phyloP scores from a whole-genome alignment of 176 grass and related monocot species.

The Thalia dealbata region DNA sequence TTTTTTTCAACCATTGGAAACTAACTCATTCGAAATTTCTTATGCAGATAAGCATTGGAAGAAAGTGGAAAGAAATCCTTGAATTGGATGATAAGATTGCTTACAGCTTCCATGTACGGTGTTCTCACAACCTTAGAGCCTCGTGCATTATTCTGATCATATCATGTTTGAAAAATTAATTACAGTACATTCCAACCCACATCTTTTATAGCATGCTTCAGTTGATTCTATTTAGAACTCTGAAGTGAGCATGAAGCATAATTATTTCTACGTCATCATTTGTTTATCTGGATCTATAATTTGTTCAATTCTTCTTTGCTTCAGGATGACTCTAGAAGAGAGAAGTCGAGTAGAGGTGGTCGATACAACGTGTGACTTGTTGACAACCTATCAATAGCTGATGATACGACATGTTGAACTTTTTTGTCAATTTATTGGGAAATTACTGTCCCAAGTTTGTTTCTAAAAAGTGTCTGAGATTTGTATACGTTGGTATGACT shows the following conservation, averaged over 20 bases:
- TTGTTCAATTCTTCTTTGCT: background rate
- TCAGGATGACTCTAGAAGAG: slow-evolving; percentile 73
- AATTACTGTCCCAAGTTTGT: too few relatives aligned
- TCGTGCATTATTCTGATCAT: background rate
- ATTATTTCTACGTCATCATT: background rate
- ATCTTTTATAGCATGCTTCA: background rate
- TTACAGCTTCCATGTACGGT: slow-evolving; percentile 90
- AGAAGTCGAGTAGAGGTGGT: slow-evolving; percentile 78
- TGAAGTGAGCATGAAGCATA: background rate
- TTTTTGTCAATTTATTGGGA: too few relatives aligned
- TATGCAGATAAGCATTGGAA: slow-evolving; percentile 79
- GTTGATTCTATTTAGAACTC: background rate
- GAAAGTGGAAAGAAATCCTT: slow-evolving; percentile 96
- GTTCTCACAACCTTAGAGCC: slow-evolving; percentile 1
- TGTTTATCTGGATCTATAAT: background rate
- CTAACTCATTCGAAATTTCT: background rate
- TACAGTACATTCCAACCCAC: background rate
- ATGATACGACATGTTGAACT: background rate
- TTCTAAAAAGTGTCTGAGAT: too few relatives aligned
- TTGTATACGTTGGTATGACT: too few relatives aligned
- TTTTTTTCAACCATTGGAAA: background rate
- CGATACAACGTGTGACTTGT: slow-evolving; percentile 63
- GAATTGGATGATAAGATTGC: slow-evolving; percentile 83
- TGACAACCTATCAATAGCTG: background rate
- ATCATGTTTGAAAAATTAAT: background rate